phyloP scores from a whole-genome alignment of 2,329 filamentous ascomycete genomes.

The Calonectria leucothoes region DNA sequence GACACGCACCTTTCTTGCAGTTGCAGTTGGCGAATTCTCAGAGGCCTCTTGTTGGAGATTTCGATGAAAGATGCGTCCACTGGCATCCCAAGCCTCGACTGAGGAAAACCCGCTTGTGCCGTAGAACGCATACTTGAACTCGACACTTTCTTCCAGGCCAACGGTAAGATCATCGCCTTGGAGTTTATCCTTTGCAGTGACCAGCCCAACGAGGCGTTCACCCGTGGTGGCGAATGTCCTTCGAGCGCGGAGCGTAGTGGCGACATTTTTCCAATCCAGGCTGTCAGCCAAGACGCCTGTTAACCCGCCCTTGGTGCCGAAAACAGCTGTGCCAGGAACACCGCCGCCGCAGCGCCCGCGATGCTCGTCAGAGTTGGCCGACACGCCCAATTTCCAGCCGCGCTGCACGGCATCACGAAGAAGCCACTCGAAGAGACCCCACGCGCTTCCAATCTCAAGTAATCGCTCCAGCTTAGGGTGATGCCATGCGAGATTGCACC shows the following conservation, averaged over 20 bases:
- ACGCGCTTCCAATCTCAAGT: slow-evolving; percentile 49
- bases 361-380: slow-evolving; percentile 50
- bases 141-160: slow-evolving; percentile 21
- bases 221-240: slow-evolving; percentile 47
- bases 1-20: slow-evolving; percentile 34
- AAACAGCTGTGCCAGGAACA: slow-evolving; percentile 30
- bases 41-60: slow-evolving; percentile 37
- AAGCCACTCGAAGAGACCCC: slow-evolving; percentile 50
- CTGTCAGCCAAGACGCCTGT: slow-evolving; percentile 39
- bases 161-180: slow-evolving; percentile 43
- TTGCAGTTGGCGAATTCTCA: background rate
- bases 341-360: slow-evolving; percentile 50
- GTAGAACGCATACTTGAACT: slow-evolving; percentile 39
- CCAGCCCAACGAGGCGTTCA: slow-evolving; percentile 43
- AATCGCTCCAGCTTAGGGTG: slow-evolving; percentile 49
- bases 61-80: slow-evolving; percentile 38
- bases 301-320: slow-evolving; percentile 5
- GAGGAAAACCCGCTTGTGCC: slow-evolving; percentile 41
- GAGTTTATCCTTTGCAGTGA: slow-evolving; percentile 29
- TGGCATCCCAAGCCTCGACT: slow-evolving; percentile 44
- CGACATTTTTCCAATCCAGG: slow-evolving; percentile 27
- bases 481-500: slow-evolving; percentile 50
- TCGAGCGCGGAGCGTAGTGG: slow-evolving; percentile 37
- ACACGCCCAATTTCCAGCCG: slow-evolving; percentile 49
- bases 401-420: slow-evolving; percentile 44